Conservation (phyloP, 2,329 filamentous ascomycete species). For the Trichoderma koningiopsis region DNA sequence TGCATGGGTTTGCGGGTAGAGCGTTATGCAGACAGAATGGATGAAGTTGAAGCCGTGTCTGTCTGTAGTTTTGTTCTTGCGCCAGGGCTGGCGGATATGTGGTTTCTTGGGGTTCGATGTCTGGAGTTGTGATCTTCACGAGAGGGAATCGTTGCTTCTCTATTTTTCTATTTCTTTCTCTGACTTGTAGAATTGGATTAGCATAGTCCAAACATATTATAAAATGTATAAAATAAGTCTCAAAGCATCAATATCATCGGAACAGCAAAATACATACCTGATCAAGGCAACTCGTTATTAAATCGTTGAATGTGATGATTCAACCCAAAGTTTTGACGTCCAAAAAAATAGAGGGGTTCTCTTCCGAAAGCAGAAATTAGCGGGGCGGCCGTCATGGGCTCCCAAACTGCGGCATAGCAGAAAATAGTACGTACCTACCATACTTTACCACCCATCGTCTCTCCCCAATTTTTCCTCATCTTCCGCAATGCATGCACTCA, state of each 20-base stretch:
- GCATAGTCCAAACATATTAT: not conserved
- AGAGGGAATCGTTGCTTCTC: not conserved
- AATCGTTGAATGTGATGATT: not conserved
- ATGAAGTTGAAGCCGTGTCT: not conserved
- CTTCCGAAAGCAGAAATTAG: constrained; percentile 5
- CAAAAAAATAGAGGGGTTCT: constrained; percentile 16
- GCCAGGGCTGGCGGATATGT: not conserved
- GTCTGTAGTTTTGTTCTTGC: not conserved
- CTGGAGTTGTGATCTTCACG: not conserved
- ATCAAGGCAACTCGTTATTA: not conserved
- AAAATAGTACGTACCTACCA: not conserved
- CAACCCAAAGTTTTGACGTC: not conserved
- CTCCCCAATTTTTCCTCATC: not conserved
- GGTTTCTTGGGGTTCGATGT: not conserved
- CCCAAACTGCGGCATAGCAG: not conserved
- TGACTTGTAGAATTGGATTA: not conserved
- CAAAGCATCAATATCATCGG: not conserved
- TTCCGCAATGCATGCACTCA: not conserved
- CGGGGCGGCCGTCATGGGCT: not conserved
- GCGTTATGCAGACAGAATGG: not conserved
- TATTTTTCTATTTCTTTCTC: not conserved
- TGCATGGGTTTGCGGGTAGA: not conserved
- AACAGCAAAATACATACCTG: not conserved
- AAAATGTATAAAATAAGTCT: accelerated
- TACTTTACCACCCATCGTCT: not conserved